phyloP scores from a whole-genome alignment of 176 grass and related monocot species.

The Panicum miliaceum region DNA sequence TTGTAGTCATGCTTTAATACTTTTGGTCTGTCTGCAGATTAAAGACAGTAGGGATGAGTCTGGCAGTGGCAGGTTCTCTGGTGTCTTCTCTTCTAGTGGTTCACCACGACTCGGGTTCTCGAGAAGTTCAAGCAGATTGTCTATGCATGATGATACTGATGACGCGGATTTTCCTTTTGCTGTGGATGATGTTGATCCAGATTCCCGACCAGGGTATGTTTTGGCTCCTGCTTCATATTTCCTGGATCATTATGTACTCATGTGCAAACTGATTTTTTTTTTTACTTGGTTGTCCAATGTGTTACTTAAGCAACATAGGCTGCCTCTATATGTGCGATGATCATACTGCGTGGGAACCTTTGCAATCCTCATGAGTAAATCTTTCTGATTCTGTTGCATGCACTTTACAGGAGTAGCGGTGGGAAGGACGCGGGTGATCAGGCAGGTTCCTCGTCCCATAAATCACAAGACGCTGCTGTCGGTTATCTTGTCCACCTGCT shows the following conservation, averaged over 20 bases:
- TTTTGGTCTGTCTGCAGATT: constrained; percentile 39
- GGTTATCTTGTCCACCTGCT: constrained; percentile 85
- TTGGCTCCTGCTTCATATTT: constrained; percentile 14
- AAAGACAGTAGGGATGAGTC: constrained; percentile 93
- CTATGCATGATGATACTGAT: constrained; percentile 78
- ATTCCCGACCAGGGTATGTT: constrained; percentile 86
- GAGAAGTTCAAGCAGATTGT: constrained; percentile 89
- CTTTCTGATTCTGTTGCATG: constrained; percentile 14
- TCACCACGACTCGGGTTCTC: constrained; percentile 75
- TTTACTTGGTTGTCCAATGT: not conserved
- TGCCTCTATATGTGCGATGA: not conserved
- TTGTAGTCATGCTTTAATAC: not conserved
- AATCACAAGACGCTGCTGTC: constrained; percentile 89
- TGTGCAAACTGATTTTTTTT: not conserved
- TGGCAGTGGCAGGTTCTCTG: constrained; percentile 96
- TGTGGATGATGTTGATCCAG: constrained; percentile 94
- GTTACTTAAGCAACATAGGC: constrained; percentile 24
- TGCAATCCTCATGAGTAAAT: not conserved
- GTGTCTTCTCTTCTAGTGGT: constrained; percentile 69
- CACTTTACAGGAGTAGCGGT: constrained; percentile 70
- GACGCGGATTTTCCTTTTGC: constrained; percentile 92
- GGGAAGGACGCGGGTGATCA: constrained; percentile 63
- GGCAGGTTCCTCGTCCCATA: constrained; percentile 63
- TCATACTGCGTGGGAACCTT: not conserved
- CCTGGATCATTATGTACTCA: not conserved